A percentile compares a stretch with the other conserved stretches of the same genome.
phyloP scores from a whole-genome alignment of 148 eudicot species.

The Rhododendron mucronatum region DNA sequence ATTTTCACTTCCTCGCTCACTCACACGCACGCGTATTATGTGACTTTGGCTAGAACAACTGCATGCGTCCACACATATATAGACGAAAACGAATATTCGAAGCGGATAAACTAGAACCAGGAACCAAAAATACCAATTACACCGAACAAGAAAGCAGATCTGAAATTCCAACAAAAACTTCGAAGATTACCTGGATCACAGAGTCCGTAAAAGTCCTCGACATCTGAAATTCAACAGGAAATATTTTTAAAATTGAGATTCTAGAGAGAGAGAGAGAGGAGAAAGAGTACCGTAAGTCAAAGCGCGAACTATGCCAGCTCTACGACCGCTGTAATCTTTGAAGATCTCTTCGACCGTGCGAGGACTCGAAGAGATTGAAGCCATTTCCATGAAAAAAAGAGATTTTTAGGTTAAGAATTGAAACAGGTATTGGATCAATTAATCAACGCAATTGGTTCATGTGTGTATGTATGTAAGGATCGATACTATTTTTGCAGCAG shows the following conservation, averaged over 20 bases:
- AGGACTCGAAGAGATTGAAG: conserved; percentile 64
- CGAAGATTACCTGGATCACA: conserved; percentile 80
- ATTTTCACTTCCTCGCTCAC: background rate
- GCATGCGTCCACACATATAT: background rate
- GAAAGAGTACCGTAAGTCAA: conserved; percentile 46
- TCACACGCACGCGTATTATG: background rate
- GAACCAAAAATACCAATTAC: background rate
- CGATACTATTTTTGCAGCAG: background rate
- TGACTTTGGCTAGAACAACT: background rate
- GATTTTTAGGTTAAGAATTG: background rate
- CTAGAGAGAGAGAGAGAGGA: background rate
- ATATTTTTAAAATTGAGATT: background rate
- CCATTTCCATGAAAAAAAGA: conserved; percentile 40
- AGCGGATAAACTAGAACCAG: background rate
- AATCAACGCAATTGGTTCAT: background rate
- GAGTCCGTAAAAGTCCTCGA: conserved; percentile 80
- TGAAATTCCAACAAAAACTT: background rate
- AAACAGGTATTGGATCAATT: background rate
- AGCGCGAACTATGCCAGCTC: conserved; percentile 79
- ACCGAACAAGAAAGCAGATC: conserved; percentile 10
- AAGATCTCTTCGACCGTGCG: conserved; percentile 95
- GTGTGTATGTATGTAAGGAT: background rate
- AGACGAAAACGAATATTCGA: background rate
- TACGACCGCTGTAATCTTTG: conserved; percentile 81
- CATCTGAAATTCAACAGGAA: conserved; percentile 49